These are phyloP conservation scores for Sicyos edulis DNA, from an alignment of 306 rosid genomes.

Conservation along the genomic window DNA sequence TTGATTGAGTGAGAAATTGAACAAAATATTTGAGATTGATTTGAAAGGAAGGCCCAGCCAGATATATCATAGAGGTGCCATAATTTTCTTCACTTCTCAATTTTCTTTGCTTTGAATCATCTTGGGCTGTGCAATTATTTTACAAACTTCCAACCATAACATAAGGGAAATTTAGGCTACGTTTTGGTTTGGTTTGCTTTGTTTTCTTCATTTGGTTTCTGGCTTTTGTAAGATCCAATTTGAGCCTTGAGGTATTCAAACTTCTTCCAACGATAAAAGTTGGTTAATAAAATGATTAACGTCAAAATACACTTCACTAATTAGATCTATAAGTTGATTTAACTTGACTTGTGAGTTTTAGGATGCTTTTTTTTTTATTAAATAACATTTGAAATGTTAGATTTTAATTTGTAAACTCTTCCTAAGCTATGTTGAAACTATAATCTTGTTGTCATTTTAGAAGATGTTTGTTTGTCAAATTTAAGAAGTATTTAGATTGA, in stretches of 20 bases:
- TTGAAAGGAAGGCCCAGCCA: constrained; percentile 19
- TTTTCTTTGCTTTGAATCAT: not conserved
- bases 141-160: constrained; percentile 1
- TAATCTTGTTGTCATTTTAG: too few species aligned
- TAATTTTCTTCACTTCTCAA: not conserved
- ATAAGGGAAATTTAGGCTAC: not conserved
- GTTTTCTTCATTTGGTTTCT: not conserved
- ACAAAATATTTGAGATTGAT: constrained; percentile 13
- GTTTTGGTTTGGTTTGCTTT: not conserved
- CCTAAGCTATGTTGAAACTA: too few species aligned
- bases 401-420: too few species aligned
- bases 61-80: not conserved
- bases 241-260: not conserved
- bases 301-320: too few species aligned
- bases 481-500: too few species aligned
- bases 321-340: too few species aligned
- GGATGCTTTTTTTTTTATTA: too few species aligned
- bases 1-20: not conserved
- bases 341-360: too few species aligned
- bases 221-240: not conserved
- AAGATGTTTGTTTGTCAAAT: too few species aligned
- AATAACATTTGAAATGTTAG: too few species aligned
- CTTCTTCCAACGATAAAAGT: not conserved
- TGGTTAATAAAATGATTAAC: too few species aligned
- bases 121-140: not conserved